phyloP scores from a whole-genome alignment of 257 asterid genomes.

The Solanum piurae region DNA sequence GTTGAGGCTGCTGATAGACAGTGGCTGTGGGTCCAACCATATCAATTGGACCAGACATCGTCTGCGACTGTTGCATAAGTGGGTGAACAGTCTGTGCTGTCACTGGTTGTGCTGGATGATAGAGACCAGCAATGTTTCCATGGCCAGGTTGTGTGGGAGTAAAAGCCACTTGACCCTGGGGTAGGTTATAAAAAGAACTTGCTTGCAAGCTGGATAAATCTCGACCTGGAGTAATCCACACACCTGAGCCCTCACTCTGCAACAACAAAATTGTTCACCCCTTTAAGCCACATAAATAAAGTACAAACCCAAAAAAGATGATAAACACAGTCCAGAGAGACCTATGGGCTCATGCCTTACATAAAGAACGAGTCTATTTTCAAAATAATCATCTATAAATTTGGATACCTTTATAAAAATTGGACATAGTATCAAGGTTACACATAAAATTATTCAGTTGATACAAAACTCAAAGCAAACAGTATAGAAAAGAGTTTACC shows the following conservation, averaged over 20 bases:
- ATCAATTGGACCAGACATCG: conserved; percentile 56
- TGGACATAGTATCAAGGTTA: background rate
- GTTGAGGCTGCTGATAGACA: conserved; percentile 87
- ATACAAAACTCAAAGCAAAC: background rate
- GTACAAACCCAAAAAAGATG: background rate
- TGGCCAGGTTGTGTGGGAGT: conserved; percentile 69
- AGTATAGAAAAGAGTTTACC: background rate
- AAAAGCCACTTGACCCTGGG: conserved; percentile 77
- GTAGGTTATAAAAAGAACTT: conserved; percentile 68
- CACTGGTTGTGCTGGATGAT: conserved; percentile 71
- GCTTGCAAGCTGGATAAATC: conserved; percentile 65
- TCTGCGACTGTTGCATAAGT: conserved; percentile 70
- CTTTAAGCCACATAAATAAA: background rate
- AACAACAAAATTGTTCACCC: background rate
- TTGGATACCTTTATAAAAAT: background rate
- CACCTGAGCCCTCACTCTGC: conserved; percentile 78
- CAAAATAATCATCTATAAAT: background rate
- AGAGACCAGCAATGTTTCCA: conserved; percentile 59
- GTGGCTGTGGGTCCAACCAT: conserved; percentile 60
- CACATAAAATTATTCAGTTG: background rate
- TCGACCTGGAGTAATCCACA: conserved; percentile 64
- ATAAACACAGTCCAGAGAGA: background rate
- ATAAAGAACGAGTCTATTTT: background rate
- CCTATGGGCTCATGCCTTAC: background rate
- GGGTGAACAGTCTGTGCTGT: conserved; percentile 56